phyloP scores from a whole-genome alignment of 2,329 filamentous ascomycete genomes.

The Zasmidium citrigriseum region DNA sequence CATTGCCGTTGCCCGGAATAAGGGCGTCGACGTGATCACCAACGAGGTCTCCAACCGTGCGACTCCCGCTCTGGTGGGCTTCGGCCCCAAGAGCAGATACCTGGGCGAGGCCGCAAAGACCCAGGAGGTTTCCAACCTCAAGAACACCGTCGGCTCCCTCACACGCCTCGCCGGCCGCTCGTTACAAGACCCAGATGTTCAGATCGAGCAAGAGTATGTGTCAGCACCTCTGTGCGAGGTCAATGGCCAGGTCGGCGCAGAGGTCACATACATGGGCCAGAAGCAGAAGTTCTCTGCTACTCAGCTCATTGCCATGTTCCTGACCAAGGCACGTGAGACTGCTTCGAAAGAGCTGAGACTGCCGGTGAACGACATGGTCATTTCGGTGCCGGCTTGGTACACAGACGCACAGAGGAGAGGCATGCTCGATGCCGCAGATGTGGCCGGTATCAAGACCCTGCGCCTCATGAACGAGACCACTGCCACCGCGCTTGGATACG shows the following conservation, averaged over 20 bases:
- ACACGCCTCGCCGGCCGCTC: constrained; percentile 89
- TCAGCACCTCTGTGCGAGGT: constrained; percentile 84
- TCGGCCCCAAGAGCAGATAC: constrained; percentile 90
- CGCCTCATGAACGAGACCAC: constrained; percentile 98
- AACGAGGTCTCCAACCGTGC: constrained; percentile 99
- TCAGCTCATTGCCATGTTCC: constrained; percentile 91
- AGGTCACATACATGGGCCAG: constrained; percentile 90
- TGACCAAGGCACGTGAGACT: constrained; percentile 91
- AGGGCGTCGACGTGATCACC: constrained; percentile 98
- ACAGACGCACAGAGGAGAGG: constrained; percentile 89
- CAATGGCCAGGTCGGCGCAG: constrained; percentile 90
- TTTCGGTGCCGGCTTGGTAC: constrained; percentile 96
- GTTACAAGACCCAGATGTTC: constrained; percentile 86
- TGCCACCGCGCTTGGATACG: constrained; percentile 91
- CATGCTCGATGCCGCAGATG: constrained; percentile 87
- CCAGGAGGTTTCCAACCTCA: constrained; percentile 98
- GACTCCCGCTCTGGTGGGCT: constrained; percentile 92
- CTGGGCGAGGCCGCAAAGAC: constrained; percentile 96
- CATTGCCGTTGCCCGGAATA: constrained; percentile 92
- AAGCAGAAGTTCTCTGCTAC: constrained; percentile 94
- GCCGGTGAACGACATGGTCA: constrained; percentile 87
- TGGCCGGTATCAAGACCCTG: constrained; percentile 89
- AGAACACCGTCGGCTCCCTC: constrained; percentile 93
- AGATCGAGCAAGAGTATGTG: constrained; percentile 89
- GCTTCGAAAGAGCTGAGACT: constrained; percentile 84